phyloP scores from a whole-genome alignment of 2,329 filamentous ascomycete species.

The Neofusicoccum laricinum region DNA sequence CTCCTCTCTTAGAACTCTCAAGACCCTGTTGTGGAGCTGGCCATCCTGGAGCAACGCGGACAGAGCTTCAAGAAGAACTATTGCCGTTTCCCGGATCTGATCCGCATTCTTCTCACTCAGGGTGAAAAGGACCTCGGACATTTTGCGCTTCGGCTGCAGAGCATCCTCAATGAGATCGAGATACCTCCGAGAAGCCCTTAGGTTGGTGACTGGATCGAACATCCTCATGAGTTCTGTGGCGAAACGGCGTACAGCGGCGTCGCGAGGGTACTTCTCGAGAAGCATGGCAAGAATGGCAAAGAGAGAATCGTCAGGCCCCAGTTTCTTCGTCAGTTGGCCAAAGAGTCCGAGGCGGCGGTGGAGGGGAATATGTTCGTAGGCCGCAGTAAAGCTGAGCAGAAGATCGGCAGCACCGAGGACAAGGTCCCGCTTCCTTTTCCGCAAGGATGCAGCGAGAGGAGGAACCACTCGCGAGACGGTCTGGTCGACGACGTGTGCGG shows the following conservation, averaged over 20 bases:
- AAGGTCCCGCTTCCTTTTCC: conserved; percentile 71
- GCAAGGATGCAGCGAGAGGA: conserved; percentile 80
- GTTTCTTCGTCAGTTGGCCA: conserved; percentile 75
- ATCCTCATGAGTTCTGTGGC: conserved; percentile 69
- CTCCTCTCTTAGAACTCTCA: conserved; percentile 29
- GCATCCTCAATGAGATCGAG: conserved; percentile 73
- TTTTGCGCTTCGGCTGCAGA: conserved; percentile 68
- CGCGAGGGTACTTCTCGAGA: conserved; percentile 81
- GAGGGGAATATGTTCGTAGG: conserved; percentile 91
- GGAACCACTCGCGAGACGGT: conserved; percentile 94
- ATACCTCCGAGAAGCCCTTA: conserved; percentile 72
- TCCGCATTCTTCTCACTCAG: conserved; percentile 47
- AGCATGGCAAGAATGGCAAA: conserved; percentile 87
- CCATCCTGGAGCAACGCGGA: conserved; percentile 35
- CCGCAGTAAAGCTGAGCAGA: conserved; percentile 91
- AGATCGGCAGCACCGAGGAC: conserved; percentile 83
- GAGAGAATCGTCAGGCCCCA: conserved; percentile 82
- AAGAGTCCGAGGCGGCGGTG: conserved; percentile 83
- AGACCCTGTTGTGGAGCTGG: conserved; percentile 30
- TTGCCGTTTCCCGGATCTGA: conserved; percentile 35
- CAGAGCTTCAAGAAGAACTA: conserved; percentile 39
- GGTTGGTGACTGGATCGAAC: conserved; percentile 72
- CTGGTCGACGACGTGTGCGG: conserved; percentile 86
- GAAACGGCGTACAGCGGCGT: conserved; percentile 71
- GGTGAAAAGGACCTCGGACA: conserved; percentile 71